These are phyloP conservation scores for Solanum lycopersicoides DNA, from an alignment of 257 asterid species.

Conservation along the genomic window DNA sequence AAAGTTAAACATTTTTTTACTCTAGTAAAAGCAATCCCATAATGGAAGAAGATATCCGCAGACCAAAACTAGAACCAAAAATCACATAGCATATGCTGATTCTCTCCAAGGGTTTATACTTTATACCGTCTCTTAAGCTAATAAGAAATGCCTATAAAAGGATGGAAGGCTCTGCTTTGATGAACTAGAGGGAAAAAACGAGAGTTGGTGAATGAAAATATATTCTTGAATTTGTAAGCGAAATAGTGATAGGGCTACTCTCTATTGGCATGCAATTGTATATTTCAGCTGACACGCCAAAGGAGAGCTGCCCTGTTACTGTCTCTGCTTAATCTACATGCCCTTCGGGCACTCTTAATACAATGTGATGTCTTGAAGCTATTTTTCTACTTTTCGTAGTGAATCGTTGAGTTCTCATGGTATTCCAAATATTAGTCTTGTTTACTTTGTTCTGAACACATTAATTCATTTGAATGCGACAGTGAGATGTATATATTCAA, in stretches of 20 bases:
- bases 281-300: too few relatives aligned
- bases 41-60: neutral
- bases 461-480: neutral
- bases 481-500: neutral
- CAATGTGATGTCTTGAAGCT: neutral
- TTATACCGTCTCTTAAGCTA: slow-evolving; percentile 1
- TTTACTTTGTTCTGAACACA: neutral
- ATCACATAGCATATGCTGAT: slow-evolving; percentile 19
- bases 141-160: neutral
- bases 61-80: neutral
- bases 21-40: neutral
- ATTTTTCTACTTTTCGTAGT: too few relatives aligned
- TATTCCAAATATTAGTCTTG: neutral
- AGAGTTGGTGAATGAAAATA: neutral
- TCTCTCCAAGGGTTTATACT: slow-evolving; percentile 20
- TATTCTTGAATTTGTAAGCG: too few relatives aligned
- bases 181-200: neutral
- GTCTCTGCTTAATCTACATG: too few relatives aligned
- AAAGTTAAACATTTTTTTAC: neutral
- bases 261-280: too few relatives aligned
- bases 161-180: neutral
- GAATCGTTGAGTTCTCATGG: neutral
- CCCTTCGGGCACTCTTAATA: too few relatives aligned
- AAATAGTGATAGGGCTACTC: too few relatives aligned
- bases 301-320: too few relatives aligned